These are phyloP conservation scores for Aureobasidium vineae DNA, from an alignment of 2,329 filamentous ascomycete species.

Conservation along the genomic window DNA sequence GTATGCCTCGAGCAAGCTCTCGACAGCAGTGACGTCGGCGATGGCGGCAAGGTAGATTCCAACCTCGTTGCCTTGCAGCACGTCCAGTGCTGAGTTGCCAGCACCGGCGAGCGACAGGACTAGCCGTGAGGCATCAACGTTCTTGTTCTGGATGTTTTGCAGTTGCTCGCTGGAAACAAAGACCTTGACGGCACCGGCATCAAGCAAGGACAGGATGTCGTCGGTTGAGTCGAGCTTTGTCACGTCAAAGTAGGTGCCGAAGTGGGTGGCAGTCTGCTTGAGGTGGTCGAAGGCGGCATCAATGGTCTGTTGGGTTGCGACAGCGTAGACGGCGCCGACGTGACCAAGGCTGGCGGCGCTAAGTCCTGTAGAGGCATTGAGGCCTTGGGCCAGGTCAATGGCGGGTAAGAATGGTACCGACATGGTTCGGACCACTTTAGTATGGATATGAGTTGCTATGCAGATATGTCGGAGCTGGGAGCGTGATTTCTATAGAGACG, in stretches of 20 bases:
- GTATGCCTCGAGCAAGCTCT: conserved; percentile 51
- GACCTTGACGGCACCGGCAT: conserved; percentile 79
- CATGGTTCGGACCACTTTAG: conserved; percentile 36
- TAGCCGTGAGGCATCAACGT: conserved; percentile 57
- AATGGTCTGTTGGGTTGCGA: conserved; percentile 47
- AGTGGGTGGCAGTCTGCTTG: conserved; percentile 55
- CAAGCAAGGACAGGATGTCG: conserved; percentile 75
- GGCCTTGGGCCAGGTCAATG: conserved; percentile 48
- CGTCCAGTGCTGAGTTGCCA: conserved; percentile 43
- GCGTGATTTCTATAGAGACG: neutral
- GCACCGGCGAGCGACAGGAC: conserved; percentile 53
- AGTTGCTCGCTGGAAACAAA: conserved; percentile 75
- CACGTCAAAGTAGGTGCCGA: conserved; percentile 72
- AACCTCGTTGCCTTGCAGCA: conserved; percentile 44
- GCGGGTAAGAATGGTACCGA: conserved; percentile 49
- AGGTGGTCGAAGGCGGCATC: conserved; percentile 54
- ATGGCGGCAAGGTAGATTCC: conserved; percentile 47
- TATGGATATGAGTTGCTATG: conserved; percentile 11
- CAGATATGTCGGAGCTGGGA: neutral
- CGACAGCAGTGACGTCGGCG: conserved; percentile 43
- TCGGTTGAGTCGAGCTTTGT: conserved; percentile 65
- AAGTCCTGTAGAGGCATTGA: conserved; percentile 51
- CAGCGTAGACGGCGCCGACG: conserved; percentile 58
- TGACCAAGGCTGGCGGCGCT: conserved; percentile 54
- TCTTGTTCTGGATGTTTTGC: conserved; percentile 53